Evolutionary conservation across 208 protist genomes (phyloP).

Genomic region (Leishmania turanica): DNA sequence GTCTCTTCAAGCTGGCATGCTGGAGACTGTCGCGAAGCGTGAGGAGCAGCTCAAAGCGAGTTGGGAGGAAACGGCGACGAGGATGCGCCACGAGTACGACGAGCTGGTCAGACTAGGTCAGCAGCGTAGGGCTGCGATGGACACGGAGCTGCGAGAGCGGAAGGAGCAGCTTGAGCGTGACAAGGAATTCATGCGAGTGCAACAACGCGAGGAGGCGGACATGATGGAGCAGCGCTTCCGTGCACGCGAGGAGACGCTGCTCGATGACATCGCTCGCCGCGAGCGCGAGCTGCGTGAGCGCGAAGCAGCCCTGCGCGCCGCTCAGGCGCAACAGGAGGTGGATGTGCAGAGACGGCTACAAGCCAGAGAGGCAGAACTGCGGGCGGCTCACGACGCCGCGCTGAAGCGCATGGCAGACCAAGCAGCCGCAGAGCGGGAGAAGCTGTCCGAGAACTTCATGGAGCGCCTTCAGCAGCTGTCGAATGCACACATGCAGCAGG

Average conservation of each 20-base stretch:
- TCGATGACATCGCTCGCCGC: conserved; percentile 50
- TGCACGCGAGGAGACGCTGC: conserved; percentile 50
- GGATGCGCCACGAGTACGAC: conserved; percentile 41
- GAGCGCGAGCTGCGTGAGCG: conserved; percentile 56
- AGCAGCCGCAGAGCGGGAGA: conserved; percentile 50
- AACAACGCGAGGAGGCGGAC: conserved; percentile 35
- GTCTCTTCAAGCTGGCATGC: conserved; percentile 37
- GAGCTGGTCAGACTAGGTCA: conserved; percentile 32
- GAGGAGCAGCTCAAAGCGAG: conserved; percentile 43
- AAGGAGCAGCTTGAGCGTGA: conserved; percentile 44
- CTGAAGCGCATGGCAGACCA: conserved; percentile 41
- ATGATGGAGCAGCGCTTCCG: conserved; percentile 33
- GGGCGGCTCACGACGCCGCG: conserved; percentile 51
- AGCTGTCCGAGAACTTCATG: conserved; percentile 43
- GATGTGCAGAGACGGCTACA: conserved; percentile 36
- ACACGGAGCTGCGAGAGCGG: conserved; percentile 41
- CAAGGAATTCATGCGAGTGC: conserved; percentile 36
- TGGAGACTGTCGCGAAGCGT: conserved; percentile 34
- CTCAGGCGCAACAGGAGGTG: conserved; percentile 40
- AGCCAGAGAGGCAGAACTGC: conserved; percentile 51
- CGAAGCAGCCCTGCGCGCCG: conserved; percentile 44
- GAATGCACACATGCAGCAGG: conserved; percentile 54
- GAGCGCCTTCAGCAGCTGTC: conserved; percentile 70
- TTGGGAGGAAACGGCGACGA: conserved; percentile 38
- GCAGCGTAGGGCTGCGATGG: conserved; percentile 35